Conservation (phyloP, 495 filamentous ascomycete species). For the Lasiosphaeria hispida region DNA sequence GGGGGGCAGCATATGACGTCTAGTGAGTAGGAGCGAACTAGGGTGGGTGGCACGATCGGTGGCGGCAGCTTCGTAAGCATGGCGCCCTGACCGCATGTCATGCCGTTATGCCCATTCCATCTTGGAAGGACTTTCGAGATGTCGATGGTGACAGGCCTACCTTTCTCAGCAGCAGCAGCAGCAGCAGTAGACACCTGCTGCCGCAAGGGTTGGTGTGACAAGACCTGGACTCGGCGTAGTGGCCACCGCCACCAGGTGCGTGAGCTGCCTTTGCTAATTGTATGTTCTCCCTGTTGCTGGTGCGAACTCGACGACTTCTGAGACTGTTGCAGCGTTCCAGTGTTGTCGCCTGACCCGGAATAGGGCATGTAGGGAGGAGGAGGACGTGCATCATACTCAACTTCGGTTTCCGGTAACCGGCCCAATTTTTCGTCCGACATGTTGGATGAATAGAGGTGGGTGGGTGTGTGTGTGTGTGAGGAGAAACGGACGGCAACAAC, state of each 20-base stretch:
- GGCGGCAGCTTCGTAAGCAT: slow-evolving; percentile 10
- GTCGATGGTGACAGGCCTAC: not conserved
- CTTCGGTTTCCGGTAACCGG: slow-evolving; percentile 1
- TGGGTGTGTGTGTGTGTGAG: no score
- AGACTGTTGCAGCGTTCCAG: slow-evolving; percentile 3
- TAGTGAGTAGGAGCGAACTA: not conserved
- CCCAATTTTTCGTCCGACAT: not conserved
- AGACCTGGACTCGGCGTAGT: slow-evolving; percentile 8
- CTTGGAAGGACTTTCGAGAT: slow-evolving; percentile 2
- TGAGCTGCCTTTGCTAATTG: slow-evolving; percentile 6
- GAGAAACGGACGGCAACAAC: no score
- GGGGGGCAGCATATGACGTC: not conserved
- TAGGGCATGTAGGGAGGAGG: slow-evolving; percentile 10
- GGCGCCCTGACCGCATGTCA: slow-evolving; percentile 12
- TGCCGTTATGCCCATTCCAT: slow-evolving; percentile 9
- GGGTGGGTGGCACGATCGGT: not conserved
- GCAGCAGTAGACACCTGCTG: not conserved
- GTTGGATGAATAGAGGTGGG: not conserved
- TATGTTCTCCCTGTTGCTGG: slow-evolving; percentile 9
- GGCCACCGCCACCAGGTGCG: slow-evolving; percentile 10
- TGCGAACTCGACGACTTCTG: slow-evolving; percentile 1
- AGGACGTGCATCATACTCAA: not conserved
- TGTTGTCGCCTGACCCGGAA: slow-evolving; percentile 4
- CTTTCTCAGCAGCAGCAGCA: not conserved
- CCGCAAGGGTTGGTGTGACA: not conserved